phyloP scores from a whole-genome alignment of 345 rosid species.

The Bretschneidera sinensis region DNA sequence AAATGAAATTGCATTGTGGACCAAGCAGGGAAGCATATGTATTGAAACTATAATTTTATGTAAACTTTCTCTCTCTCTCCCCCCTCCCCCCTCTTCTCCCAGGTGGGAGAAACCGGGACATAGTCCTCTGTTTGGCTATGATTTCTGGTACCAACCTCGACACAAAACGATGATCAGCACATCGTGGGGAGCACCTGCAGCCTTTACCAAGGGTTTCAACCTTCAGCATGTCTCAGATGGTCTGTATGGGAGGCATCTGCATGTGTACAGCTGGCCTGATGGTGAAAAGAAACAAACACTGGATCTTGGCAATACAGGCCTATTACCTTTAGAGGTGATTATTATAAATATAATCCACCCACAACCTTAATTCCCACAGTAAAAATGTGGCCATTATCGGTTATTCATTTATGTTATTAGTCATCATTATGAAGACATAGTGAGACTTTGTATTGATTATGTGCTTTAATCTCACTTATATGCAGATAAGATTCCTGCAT shows the following conservation, averaged over 20 bases:
- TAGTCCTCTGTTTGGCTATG: conserved; percentile 77
- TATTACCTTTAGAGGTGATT: conserved; percentile 72
- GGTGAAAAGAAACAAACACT: conserved; percentile 87
- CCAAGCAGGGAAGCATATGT: background rate
- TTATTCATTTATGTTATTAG: too few relatives aligned
- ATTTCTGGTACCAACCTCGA: conserved; percentile 94
- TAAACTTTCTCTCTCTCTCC: background rate
- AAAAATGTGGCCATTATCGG: too few relatives aligned
- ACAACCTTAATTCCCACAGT: background rate
- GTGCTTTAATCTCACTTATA: conserved; percentile 4
- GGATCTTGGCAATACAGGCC: conserved; percentile 83
- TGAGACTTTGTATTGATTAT: conserved; percentile 1
- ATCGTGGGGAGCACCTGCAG: conserved; percentile 93
- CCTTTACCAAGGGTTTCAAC: conserved; percentile 73
- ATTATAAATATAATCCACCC: too few relatives aligned
- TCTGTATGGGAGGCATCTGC: conserved; percentile 72
- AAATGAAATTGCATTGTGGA: background rate
- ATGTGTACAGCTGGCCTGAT: conserved; percentile 83
- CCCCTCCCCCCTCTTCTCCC: background rate
- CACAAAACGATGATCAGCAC: conserved; percentile 91
- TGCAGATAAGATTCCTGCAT: conserved; percentile 83
- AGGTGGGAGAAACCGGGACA: conserved; percentile 95
- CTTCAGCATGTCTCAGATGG: conserved; percentile 81
- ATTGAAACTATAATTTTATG: background rate
- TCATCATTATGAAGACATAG: background rate